phyloP scores from a whole-genome alignment of 2,329 filamentous ascomycete genomes.

The Talaromyces sp. region DNA sequence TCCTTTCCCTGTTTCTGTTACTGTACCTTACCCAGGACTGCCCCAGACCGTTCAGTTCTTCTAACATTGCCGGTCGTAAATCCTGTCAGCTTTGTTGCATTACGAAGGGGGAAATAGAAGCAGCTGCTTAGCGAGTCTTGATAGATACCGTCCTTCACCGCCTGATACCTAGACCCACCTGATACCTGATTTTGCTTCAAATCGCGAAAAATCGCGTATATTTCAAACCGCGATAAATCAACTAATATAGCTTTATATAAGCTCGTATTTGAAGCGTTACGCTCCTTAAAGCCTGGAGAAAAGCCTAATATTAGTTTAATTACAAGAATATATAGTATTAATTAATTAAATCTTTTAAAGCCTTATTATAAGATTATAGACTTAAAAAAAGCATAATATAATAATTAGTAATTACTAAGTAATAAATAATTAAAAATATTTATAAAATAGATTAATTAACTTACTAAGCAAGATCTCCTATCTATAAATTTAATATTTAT shows the following conservation, averaged over 20 bases:
- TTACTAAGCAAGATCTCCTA: background rate
- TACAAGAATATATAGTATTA: background rate
- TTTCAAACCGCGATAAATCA: constrained; percentile 1
- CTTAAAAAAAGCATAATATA: background rate
- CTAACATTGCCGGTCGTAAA: background rate
- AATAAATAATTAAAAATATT: background rate
- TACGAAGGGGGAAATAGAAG: background rate
- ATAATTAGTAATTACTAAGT: background rate
- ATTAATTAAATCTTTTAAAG: background rate
- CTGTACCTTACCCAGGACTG: too few species aligned
- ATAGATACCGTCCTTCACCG: background rate
- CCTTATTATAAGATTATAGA: background rate
- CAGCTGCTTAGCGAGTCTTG: background rate
- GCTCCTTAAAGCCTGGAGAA: background rate
- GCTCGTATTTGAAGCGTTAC: background rate
- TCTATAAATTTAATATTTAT: background rate
- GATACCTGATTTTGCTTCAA: background rate
- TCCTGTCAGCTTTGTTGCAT: background rate
- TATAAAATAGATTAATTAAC: constrained; percentile 7
- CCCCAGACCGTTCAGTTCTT: background rate
- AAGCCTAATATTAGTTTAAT: background rate
- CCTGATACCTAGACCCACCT: background rate
- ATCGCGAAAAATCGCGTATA: constrained; percentile 2
- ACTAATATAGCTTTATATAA: background rate
- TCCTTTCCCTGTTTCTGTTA: background rate